phyloP scores from a whole-genome alignment of 169 alveolate genomes.

The Cryptosporidium meleagridis region DNA sequence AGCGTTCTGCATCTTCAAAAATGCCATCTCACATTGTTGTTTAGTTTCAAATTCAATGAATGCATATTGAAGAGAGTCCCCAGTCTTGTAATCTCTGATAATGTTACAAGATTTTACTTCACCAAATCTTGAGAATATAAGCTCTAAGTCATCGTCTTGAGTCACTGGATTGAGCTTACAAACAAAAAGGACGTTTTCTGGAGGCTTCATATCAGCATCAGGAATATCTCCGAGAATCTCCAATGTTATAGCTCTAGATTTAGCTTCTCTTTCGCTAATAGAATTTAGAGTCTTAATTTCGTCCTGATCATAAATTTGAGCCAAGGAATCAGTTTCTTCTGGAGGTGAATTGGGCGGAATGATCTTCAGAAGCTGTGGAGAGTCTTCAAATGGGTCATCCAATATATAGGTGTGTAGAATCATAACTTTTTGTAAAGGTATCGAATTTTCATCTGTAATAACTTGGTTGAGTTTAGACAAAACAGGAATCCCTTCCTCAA shows the following conservation, averaged over 20 bases:
- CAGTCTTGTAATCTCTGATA: conserved; percentile 97
- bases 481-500: conserved; percentile 88
- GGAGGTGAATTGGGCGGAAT: conserved; percentile 86
- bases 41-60: conserved; percentile 96
- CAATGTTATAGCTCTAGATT: conserved; percentile 93
- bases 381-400: conserved; percentile 93
- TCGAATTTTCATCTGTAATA: conserved; percentile 83
- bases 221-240: conserved; percentile 98
- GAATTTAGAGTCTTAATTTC: conserved; percentile 87
- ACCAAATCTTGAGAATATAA: conserved; percentile 96
- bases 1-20: conserved; percentile 96
- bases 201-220: conserved; percentile 98
- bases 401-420: conserved; percentile 89
- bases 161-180: conserved; percentile 98
- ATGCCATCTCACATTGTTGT: conserved; percentile 96
- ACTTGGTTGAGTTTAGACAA: conserved; percentile 85
- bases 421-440: conserved; percentile 89
- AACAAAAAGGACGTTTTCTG: conserved; percentile 97
- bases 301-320: conserved; percentile 42
- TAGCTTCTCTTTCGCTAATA: conserved; percentile 90
- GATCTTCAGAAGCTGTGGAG: conserved; percentile 77
- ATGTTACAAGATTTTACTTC: conserved; percentile 93
- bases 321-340: not conserved
- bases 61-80: conserved; percentile 97
- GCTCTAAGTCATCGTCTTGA: conserved; percentile 95